Conservation (phyloP, 1,284 basidiomycete species). For the Trichosporon faecale region DNA sequence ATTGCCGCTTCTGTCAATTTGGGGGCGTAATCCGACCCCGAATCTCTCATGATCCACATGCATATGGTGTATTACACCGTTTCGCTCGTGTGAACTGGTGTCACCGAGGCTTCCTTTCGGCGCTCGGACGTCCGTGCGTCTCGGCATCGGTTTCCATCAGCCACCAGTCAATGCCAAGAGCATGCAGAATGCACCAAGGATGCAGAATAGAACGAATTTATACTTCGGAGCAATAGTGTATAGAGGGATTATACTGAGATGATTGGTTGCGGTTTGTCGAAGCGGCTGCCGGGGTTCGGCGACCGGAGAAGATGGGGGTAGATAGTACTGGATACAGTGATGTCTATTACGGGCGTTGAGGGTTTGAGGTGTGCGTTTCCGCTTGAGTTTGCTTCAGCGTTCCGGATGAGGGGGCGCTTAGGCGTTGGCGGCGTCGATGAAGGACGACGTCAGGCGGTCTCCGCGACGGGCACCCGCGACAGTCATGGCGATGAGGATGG, state of each 20-base stretch:
- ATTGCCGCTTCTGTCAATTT: not conserved
- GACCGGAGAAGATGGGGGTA: not conserved
- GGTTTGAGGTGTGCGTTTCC: not conserved
- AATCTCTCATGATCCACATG: not conserved
- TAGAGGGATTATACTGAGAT: not conserved
- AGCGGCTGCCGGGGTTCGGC: not conserved
- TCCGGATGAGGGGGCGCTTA: not conserved
- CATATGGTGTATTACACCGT: not conserved
- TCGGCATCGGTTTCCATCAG: not conserved
- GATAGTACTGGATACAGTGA: constrained; percentile 4
- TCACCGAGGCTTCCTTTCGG: not conserved
- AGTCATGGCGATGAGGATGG: constrained; percentile 37
- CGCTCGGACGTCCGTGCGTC: not conserved
- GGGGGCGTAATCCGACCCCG: not conserved
- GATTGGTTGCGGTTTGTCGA: not conserved
- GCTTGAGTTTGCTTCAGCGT: too few species aligned
- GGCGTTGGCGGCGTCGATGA: constrained; percentile 8
- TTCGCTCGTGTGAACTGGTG: not conserved
- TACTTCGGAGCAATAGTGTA: not conserved
- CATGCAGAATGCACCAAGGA: not conserved
- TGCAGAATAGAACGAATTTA: constrained; percentile 4
- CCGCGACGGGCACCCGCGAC: constrained; percentile 38
- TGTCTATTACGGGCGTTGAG: not conserved
- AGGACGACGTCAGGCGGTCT: constrained; percentile 34
- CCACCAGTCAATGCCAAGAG: not conserved